Percentiles rank a stretch among this genome's conserved stretches.
phyloP scores from a whole-genome alignment of 768 basidiomycete genomes.

The Melanogaster broomeanus region DNA sequence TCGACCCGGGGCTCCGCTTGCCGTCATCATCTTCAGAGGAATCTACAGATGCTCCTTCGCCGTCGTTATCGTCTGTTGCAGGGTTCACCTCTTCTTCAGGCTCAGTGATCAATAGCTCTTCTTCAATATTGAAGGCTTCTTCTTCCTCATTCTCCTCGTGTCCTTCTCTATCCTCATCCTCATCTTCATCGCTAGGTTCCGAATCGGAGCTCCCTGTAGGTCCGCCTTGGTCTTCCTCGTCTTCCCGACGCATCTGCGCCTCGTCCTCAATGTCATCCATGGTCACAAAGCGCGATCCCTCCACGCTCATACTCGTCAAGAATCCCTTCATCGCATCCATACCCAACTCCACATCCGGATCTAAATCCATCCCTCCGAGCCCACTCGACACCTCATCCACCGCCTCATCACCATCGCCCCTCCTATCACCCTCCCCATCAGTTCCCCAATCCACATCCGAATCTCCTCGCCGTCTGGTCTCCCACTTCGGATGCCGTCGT shows the following conservation, averaged over 20 bases:
- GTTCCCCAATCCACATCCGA: slow-evolving; percentile 73
- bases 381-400: slow-evolving; percentile 30
- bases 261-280: slow-evolving; percentile 69
- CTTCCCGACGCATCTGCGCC: slow-evolving; percentile 48
- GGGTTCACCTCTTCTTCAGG: slow-evolving; percentile 12
- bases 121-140: slow-evolving; percentile 44
- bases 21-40: slow-evolving; percentile 40
- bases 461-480: slow-evolving; percentile 59
- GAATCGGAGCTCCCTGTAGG: slow-evolving; percentile 25
- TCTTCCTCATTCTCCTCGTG: slow-evolving; percentile 42
- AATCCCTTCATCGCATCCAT: slow-evolving; percentile 55
- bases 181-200: slow-evolving; percentile 32
- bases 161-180: slow-evolving; percentile 24
- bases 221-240: slow-evolving; percentile 39
- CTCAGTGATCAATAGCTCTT: slow-evolving; percentile 44
- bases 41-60: slow-evolving; percentile 28
- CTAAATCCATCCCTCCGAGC: slow-evolving; percentile 63
- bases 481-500: slow-evolving; percentile 38
- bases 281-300: slow-evolving; percentile 52
- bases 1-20: slow-evolving; percentile 31
- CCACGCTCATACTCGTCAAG: slow-evolving; percentile 48
- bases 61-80: slow-evolving; percentile 11
- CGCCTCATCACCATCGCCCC: slow-evolving; percentile 22
- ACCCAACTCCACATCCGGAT: slow-evolving; percentile 53
- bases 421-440: slow-evolving; percentile 9